Base-by-base conservation (phyloP, 73 alveolate species). In the Tetrahymena malaccensis region DNA sequence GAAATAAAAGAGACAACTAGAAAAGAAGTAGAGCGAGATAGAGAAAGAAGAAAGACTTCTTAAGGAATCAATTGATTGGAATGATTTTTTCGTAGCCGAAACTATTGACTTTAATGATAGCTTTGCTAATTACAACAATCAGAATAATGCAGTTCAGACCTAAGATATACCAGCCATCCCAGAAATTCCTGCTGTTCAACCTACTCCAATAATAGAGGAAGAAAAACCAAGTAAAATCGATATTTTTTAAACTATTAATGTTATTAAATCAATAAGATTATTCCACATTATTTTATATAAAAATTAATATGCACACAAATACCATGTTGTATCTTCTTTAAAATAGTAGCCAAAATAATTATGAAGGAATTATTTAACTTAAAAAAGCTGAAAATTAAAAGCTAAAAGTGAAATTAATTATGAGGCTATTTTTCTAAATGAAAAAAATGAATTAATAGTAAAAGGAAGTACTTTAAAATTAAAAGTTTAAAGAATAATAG, bases 1-100 rank as follows among this genome's bases (percentile, higher is more conserved):
- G 94, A 97, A 97, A 94, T 95, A 97, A 40, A 97, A 97, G 97
- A 97, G 96, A 35, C 97, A 97, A 94, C 98, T 97, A 85, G 98
- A 97, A 57, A 96, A 94, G 89, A 93, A 94, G 56, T 85, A 97
- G 84, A 98, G 98, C 93, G 96, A 98, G 85, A 96, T 96, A 94
- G 98, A 96, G 38, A 97, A 96, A 43, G 99, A 99, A 56, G 98
- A 98, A 70, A 84, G 96, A 85, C 96, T 94, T 94, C 93, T 43
- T 25, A 50, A 50, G 96, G 96, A 96, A 10, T 94, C 95, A 94
- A 98, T 99, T 55, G 99, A 99, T 96, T 99, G 99, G 99, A 97
- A 99, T 96, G 99, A 99, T 96, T 99, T 99, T 94, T 98, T 97
- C 13, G 98, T 99, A 17, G 99, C 98, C 0, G 99, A 98, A 94